Evolutionary conservation across 2,329 filamentous ascomycete genomes (phyloP).

Genomic region (Coleophoma crateriformis): DNA sequence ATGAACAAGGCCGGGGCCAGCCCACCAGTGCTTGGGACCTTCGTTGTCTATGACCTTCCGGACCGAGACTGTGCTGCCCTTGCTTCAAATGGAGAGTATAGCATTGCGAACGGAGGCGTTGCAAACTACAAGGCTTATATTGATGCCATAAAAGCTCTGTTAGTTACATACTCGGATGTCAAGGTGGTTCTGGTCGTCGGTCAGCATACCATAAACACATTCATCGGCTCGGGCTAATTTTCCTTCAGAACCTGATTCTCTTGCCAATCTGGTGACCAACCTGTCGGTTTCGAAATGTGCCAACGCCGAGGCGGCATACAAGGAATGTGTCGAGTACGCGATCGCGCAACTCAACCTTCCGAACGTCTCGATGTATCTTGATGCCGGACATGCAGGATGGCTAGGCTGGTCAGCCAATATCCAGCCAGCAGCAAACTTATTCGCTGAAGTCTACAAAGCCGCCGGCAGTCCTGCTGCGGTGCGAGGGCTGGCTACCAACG

Average conservation of each 20-base stretch:
- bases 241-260: slow-evolving; percentile 49
- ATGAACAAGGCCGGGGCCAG: slow-evolving; percentile 41
- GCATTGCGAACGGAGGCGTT: slow-evolving; percentile 42
- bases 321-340: slow-evolving; percentile 49
- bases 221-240: slow-evolving; percentile 1
- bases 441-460: slow-evolving; percentile 38
- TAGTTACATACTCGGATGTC: slow-evolving; percentile 49
- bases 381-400: slow-evolving; percentile 60
- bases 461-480: slow-evolving; percentile 40
- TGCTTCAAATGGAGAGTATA: slow-evolving; percentile 57
- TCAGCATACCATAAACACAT: slow-evolving; percentile 15
- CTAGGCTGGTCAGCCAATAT: slow-evolving; percentile 59
- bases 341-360: slow-evolving; percentile 49
- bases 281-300: slow-evolving; percentile 46
- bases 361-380: slow-evolving; percentile 60
- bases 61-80: slow-evolving; percentile 59
- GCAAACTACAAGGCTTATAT: slow-evolving; percentile 48
- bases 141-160: slow-evolving; percentile 44
- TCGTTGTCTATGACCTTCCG: slow-evolving; percentile 60
- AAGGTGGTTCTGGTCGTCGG: slow-evolving; percentile 40
- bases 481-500: slow-evolving; percentile 50
- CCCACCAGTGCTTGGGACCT: slow-evolving; percentile 38
- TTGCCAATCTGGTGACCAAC: slow-evolving; percentile 60
- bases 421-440: slow-evolving; percentile 40
- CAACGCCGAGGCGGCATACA: slow-evolving; percentile 47